A percentile compares a stretch with the other conserved stretches of the same genome.
These are phyloP conservation scores for Picea glauca DNA, from an alignment of 75 land plant species.

Conservation along the genomic window DNA sequence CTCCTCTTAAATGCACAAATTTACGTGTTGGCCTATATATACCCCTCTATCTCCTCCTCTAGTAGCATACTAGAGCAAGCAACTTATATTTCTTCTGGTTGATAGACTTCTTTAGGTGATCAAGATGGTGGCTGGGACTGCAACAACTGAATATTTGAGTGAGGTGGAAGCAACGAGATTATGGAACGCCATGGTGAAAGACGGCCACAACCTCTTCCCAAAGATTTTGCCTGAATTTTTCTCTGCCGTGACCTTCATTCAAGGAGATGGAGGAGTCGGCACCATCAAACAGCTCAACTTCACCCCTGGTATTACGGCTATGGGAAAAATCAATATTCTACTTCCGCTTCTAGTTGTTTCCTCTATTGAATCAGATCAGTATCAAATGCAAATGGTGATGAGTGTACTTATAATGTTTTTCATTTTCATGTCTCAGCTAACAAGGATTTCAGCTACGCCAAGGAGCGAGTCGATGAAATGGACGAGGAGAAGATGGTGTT, in stretches of 20 bases:
- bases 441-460: slow-evolving; percentile 11
- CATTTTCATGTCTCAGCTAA: background rate
- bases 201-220: slow-evolving; percentile 25
- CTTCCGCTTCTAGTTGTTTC: too few relatives aligned
- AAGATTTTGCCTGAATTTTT: slow-evolving; percentile 20
- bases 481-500: slow-evolving; percentile 17
- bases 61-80: too few relatives aligned
- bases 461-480: slow-evolving; percentile 14
- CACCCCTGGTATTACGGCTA: background rate
- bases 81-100: too few relatives aligned
- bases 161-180: slow-evolving; percentile 20
- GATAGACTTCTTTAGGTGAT: too few relatives aligned
- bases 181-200: slow-evolving; percentile 23
- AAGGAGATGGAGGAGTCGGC: slow-evolving; percentile 39
- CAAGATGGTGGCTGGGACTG: background rate
- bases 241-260: slow-evolving; percentile 8
- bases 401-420: background rate
- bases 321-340: too few relatives aligned
- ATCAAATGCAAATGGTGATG: background rate
- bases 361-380: too few relatives aligned
- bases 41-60: too few relatives aligned
- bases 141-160: slow-evolving; percentile 3
- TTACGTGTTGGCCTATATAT: too few relatives aligned
- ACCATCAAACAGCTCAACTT: slow-evolving; percentile 26
- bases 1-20: too few relatives aligned